phyloP scores from a whole-genome alignment of 1,284 basidiomycete species.

The Thelephora terrestris region DNA sequence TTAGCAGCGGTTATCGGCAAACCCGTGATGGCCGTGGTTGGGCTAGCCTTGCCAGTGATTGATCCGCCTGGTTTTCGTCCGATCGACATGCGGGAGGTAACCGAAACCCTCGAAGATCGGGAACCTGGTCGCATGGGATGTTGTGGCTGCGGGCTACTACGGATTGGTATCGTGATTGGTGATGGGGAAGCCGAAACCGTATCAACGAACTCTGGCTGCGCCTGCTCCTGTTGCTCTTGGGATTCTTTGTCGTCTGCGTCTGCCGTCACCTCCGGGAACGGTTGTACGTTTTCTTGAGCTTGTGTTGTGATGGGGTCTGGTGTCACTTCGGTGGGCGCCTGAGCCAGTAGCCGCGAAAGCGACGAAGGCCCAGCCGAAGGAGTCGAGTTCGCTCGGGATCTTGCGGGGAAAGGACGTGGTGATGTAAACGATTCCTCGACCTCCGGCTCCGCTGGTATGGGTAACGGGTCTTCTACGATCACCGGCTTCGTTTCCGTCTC shows the following conservation, averaged over 20 bases:
- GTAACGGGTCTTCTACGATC: conserved; percentile 27
- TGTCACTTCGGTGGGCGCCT: conserved; percentile 40
- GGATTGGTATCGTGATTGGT: conserved; percentile 6
- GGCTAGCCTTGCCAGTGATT: conserved; percentile 43
- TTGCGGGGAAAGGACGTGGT: conserved; percentile 49
- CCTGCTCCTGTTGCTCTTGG: no score
- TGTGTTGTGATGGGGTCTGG: conserved; percentile 14
- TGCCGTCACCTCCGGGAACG: no score
- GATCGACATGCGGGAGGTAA: conserved; percentile 52
- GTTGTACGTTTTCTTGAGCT: neutral
- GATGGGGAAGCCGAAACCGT: conserved; percentile 6
- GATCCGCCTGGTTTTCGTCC: conserved; percentile 42
- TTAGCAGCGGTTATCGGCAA: conserved; percentile 30
- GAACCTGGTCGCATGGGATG: conserved; percentile 56
- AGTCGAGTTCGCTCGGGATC: conserved; percentile 55
- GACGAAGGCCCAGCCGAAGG: conserved; percentile 63
- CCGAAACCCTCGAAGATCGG: conserved; percentile 53
- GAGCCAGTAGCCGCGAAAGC: conserved; percentile 62
- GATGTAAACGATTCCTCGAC: conserved; percentile 57
- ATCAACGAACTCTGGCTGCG: neutral
- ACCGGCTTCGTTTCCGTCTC: conserved; percentile 10
- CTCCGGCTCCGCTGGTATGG: conserved; percentile 52
- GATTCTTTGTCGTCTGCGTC: no score
- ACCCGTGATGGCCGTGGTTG: conserved; percentile 60
- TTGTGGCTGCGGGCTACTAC: conserved; percentile 1